phyloP scores from a whole-genome alignment of 495 filamentous ascomycete species.

The Trypethelium eluteriae region DNA sequence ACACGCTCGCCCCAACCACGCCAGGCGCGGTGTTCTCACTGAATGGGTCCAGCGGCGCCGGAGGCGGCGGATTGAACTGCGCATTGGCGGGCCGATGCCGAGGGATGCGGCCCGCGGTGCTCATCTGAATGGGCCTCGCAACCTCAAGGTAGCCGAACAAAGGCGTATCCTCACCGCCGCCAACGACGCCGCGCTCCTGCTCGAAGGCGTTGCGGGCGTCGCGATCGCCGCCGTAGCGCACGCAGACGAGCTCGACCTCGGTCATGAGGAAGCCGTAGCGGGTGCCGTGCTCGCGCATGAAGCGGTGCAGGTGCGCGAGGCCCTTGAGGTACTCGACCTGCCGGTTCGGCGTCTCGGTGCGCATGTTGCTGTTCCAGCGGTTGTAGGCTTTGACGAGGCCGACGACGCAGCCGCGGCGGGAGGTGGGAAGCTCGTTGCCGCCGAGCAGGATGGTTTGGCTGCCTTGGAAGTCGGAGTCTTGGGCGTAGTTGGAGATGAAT shows the following conservation, averaged over 20 bases:
- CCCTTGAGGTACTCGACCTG: conserved; percentile 79
- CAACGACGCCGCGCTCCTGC: conserved; percentile 52
- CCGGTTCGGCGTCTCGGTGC: conserved; percentile 67
- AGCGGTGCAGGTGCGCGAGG: conserved; percentile 72
- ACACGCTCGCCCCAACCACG: conserved; percentile 25
- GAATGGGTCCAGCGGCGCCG: neutral
- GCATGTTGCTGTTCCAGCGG: conserved; percentile 90
- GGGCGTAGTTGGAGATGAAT: conserved; percentile 62
- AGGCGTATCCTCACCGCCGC: conserved; percentile 44
- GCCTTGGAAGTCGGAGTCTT: conserved; percentile 49
- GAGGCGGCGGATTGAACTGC: conserved; percentile 43
- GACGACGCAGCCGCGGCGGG: conserved; percentile 62
- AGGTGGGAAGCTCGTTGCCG: conserved; percentile 28
- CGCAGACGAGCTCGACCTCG: conserved; percentile 86
- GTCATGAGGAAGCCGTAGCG: conserved; percentile 93
- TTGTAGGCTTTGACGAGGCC: conserved; percentile 84
- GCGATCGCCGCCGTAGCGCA: conserved; percentile 46
- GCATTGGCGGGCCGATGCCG: conserved; percentile 18
- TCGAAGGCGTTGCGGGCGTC: conserved; percentile 13
- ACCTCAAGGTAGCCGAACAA: conserved; percentile 83
- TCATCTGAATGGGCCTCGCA: conserved; percentile 50
- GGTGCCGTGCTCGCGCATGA: conserved; percentile 87
- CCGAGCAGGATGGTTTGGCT: conserved; percentile 58
- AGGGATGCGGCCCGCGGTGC: conserved; percentile 33
- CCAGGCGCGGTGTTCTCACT: neutral